Evolutionary conservation across 306 rosid species (phyloP).

Genomic region (Astragalus membranaceus): DNA sequence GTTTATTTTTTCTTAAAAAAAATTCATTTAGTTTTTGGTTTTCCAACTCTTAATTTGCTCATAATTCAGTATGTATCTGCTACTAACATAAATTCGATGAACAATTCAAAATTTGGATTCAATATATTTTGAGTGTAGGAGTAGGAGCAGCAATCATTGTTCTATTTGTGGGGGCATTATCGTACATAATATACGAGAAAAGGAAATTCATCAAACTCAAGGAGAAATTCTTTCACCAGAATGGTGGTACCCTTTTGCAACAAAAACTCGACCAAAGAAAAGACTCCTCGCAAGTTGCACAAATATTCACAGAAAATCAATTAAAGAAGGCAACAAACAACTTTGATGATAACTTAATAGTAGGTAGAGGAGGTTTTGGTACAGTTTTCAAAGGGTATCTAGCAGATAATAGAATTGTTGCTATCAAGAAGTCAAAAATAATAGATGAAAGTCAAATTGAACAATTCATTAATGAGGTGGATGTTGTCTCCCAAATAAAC

Average conservation of each 20-base stretch:
- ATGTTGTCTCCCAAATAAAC: neutral
- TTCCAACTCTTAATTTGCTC: too few relatives aligned
- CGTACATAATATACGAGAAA: slow-evolving; percentile 12
- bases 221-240: neutral
- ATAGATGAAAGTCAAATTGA: neutral
- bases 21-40: too few relatives aligned
- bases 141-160: neutral
- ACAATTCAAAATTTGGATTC: neutral
- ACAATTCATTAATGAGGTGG: neutral
- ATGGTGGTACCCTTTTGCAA: neutral
- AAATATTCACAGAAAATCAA: neutral
- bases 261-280: neutral
- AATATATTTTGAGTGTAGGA: slow-evolving; percentile 10
- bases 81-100: too few relatives aligned
- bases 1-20: too few relatives aligned
- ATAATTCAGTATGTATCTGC: neutral
- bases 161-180: neutral
- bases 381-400: neutral
- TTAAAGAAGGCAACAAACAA: neutral
- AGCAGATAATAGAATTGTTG: neutral
- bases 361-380: neutral
- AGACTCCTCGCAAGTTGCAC: neutral
- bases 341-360: neutral
- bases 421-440: neutral
- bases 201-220: slow-evolving; percentile 3